These are phyloP conservation scores for Talaromyces sp. DNA, from an alignment of 2,329 filamentous ascomycete genomes.

Conservation along the genomic window DNA sequence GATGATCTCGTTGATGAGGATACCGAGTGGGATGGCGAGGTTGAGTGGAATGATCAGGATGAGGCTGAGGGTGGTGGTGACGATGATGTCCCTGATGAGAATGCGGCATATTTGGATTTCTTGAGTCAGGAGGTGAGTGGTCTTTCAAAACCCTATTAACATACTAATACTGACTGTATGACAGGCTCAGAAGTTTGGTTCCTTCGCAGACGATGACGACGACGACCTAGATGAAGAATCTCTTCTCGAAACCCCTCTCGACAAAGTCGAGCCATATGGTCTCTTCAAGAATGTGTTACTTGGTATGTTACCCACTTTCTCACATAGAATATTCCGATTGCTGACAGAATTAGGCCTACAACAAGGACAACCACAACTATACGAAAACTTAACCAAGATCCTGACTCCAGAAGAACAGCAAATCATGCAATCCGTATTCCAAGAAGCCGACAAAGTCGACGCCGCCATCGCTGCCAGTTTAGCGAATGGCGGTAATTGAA, in stretches of 20 bases:
- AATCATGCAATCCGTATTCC: constrained; percentile 74
- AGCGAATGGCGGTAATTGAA: constrained; percentile 29
- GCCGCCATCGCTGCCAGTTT: constrained; percentile 36
- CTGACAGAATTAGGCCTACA: constrained; percentile 65
- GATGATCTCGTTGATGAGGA: constrained; percentile 70
- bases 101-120: constrained; percentile 92
- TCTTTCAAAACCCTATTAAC: background rate
- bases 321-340: background rate
- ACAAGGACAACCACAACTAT: constrained; percentile 86
- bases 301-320: constrained; percentile 59
- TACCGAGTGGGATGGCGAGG: constrained; percentile 76
- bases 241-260: constrained; percentile 86
- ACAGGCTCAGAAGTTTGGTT: constrained; percentile 79
- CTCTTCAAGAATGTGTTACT: constrained; percentile 80
- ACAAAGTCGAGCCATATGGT: constrained; percentile 91
- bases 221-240: constrained; percentile 92
- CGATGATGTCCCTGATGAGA: constrained; percentile 78
- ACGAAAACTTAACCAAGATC: constrained; percentile 73
- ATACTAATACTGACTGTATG: background rate
- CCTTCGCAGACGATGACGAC: constrained; percentile 68
- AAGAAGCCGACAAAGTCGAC: constrained; percentile 62
- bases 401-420: constrained; percentile 77
- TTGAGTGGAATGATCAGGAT: constrained; percentile 65
- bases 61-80: constrained; percentile 61
- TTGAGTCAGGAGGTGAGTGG: constrained; percentile 75